These are phyloP conservation scores for Monosporascus sp. DNA, from an alignment of 2,329 filamentous ascomycete species.

Conservation along the genomic window DNA sequence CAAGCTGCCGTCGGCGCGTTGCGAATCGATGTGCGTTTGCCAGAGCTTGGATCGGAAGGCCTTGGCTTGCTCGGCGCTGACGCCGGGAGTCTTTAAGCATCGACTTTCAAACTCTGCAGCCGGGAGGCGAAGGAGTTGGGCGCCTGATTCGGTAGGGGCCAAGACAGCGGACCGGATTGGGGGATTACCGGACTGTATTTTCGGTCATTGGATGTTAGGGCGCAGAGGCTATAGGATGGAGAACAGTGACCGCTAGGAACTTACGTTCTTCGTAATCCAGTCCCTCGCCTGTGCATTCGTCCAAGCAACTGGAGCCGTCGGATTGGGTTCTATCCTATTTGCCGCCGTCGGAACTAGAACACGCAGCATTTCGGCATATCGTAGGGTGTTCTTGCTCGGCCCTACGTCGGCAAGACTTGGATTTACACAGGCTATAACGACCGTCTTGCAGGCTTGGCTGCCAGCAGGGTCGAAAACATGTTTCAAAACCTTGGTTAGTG, in stretches of 20 bases:
- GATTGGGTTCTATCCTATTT: not conserved
- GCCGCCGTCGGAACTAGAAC: conserved; percentile 28
- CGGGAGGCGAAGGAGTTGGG: conserved; percentile 35
- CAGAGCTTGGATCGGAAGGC: conserved; percentile 38
- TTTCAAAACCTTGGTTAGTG: conserved; percentile 42
- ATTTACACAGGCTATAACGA: conserved; percentile 42
- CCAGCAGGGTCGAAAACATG: conserved; percentile 41
- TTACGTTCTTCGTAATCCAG: too few species aligned
- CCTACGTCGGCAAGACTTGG: conserved; percentile 38
- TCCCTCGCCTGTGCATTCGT: too few species aligned
- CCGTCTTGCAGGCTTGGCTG: conserved; percentile 34
- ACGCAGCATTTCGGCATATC: conserved; percentile 42
- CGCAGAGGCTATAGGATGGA: too few species aligned
- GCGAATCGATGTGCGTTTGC: conserved; percentile 33
- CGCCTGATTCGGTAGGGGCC: conserved; percentile 35
- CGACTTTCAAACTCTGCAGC: conserved; percentile 33
- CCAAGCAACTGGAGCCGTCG: too few species aligned
- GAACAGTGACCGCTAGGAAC: too few species aligned
- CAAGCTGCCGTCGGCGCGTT: too few species aligned
- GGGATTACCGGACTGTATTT: too few species aligned
- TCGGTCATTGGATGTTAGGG: too few species aligned
- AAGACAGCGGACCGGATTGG: conserved; percentile 17
- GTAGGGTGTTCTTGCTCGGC: conserved; percentile 42
- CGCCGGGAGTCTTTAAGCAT: conserved; percentile 31
- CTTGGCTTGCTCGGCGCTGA: conserved; percentile 32